Conservation (phyloP, 768 basidiomycete genomes). For the Lentinula detonsa region DNA sequence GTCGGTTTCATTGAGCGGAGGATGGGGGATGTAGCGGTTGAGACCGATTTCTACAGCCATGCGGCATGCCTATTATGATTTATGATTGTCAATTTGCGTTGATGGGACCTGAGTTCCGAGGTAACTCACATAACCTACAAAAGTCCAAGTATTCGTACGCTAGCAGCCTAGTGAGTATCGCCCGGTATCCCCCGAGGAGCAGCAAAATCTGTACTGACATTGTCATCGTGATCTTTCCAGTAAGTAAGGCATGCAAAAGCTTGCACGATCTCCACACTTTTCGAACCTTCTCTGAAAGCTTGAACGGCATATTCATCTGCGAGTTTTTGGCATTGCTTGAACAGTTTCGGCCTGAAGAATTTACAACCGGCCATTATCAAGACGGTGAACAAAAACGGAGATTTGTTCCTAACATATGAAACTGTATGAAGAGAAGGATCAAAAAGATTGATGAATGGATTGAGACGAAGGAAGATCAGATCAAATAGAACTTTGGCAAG, state of each 20-base stretch:
- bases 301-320: conserved; percentile 70
- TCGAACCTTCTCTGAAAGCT: conserved; percentile 75
- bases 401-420: conserved; percentile 71
- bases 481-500: conserved; percentile 74
- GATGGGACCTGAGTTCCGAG: neutral
- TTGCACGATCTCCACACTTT: conserved; percentile 83
- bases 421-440: conserved; percentile 83
- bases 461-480: conserved; percentile 74
- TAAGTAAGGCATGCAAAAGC: conserved; percentile 86
- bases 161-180: conserved; percentile 8
- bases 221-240: conserved; percentile 87
- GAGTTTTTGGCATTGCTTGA: conserved; percentile 62
- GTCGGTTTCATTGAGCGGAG: conserved; percentile 55
- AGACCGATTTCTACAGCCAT: conserved; percentile 84
- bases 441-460: conserved; percentile 86
- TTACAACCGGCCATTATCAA: conserved; percentile 82
- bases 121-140: conserved; percentile 72
- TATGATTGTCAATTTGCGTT: neutral
- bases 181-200: conserved; percentile 9
- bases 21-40: conserved; percentile 58
- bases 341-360: conserved; percentile 69
- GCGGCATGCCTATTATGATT: conserved; percentile 57
- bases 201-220: conserved; percentile 34
- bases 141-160: conserved; percentile 70
- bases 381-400: conserved; percentile 79